Evolutionary conservation across 495 filamentous ascomycete species (phyloP), one percentile per base, ranked within the genome.

Genomic region (Apodospora peruviana): DNA sequence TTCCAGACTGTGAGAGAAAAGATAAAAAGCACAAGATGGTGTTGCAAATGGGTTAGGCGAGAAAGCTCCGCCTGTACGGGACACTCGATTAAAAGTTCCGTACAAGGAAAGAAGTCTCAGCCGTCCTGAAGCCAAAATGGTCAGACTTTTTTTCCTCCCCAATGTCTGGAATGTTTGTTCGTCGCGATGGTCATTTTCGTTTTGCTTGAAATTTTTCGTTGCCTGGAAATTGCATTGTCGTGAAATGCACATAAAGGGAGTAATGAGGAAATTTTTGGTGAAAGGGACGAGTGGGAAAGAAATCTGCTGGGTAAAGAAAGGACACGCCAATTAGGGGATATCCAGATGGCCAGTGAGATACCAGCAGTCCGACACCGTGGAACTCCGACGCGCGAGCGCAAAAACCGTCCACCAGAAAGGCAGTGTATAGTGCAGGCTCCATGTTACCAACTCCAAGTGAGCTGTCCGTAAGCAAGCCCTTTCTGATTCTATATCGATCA

Each of bases 271-370:
- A 36, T 40, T 37, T 40, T 11, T n/a, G 50, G 18, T 24, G 27
- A 37, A 43, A 39, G 53, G 48, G 17, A 29, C 11, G 44, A 51
- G 23, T 42, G 45, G 47, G 32, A 27, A 48, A 20, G 51, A 55
- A 56, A 49, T 43, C 44, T n/a, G 51, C 40, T 19, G 46, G 55
- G 22, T 42, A 11, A 25, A 48, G 20, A 46, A 50, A n/a, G n/a
- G n/a, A 56, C 45, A 60, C 54, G 49, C 62, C 55, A 57, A 61
- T 42, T 21, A 35, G 36, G 44, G 51, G 55, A 57, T 66, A 66
- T 66, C 63, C 63, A 66, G 63, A 57, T 63, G 47, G 59, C 59
- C 52, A 53, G 50, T 47, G 43, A 50, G 52, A 61, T 58, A 63
- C 51, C 58, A 52, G 57, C 54, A 58, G 48, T 58, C 55, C 56